Evolutionary conservation across 345 rosid genomes (phyloP).

Genomic region (Heritiera fomes): DNA sequence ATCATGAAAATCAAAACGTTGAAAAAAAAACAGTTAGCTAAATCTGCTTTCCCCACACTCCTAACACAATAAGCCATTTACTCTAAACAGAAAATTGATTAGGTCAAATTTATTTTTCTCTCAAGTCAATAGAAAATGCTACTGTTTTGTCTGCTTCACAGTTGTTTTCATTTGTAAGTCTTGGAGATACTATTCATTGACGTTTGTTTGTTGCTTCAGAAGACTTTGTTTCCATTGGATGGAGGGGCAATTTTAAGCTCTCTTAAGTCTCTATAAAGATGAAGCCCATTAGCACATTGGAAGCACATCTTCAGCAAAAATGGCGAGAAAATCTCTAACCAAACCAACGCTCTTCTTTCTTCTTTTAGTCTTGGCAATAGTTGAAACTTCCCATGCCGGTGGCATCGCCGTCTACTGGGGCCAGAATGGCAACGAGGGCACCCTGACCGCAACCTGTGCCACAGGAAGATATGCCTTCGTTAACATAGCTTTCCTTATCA

Average conservation of each 20-base stretch:
- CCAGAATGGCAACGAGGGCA: conserved; percentile 60
- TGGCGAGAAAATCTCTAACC: neutral
- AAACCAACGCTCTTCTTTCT: conserved; percentile 17
- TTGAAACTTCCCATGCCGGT: conserved; percentile 23
- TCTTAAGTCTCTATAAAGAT: neutral
- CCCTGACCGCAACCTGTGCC: conserved; percentile 24
- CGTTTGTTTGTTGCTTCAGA: no score
- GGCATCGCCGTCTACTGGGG: conserved; percentile 55
- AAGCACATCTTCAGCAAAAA: conserved; percentile 13
- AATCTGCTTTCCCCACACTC: no score
- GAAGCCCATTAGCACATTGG: neutral
- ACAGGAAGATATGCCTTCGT: conserved; percentile 36
- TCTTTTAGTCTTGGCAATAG: neutral
- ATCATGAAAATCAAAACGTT: no score
- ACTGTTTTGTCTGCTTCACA: no score
- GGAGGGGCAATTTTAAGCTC: neutral
- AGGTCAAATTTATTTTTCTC: no score
- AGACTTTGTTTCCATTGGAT: no score
- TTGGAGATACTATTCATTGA: no score
- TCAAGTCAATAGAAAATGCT: no score
- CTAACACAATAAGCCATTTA: no score
- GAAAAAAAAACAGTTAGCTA: no score
- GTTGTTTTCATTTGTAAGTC: no score
- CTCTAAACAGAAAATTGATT: no score
- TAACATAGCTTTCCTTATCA: conserved; percentile 58